Evolutionary conservation across 148 eudicot species (phyloP), one percentile per base, ranked within the genome.

Genomic region (Vaccinium vitisidaea): DNA sequence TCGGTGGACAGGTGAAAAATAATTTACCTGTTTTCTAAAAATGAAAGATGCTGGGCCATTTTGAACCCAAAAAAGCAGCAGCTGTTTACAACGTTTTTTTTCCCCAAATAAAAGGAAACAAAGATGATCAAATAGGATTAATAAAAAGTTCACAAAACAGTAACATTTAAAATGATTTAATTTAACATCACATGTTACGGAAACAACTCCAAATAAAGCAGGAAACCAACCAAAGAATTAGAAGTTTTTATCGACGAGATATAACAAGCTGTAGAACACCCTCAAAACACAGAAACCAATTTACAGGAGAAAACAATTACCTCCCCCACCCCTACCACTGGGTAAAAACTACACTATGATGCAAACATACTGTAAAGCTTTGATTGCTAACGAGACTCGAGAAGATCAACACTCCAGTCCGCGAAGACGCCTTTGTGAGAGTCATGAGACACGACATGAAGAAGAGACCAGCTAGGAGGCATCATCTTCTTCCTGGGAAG

Each of bases 271-370:
- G 67, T 19, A 19, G 53, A 77, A 84, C 55, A 79, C 61, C 70
- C 55, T 84, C 79, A 49, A 70, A 63, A 3, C 74, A 30, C 75
- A 63, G 0, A 50, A 32, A 65, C 55, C 71, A 30, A 79, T 84
- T 10, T 84, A 84, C 83, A 70, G 32, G 25, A 79, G 77, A 69
- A 27, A 84, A 65, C 70, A 79, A 52, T 43, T 43, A 3, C 52
- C 36, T 55, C 15, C 50, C 67, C 49, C 85, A 19, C 56, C 59
- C 32, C 56, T 23, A 63, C 70, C 70, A 19, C 30, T 77, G 63
- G 14, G 14, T 46, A 13, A 81, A 81, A 63, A 63, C 36, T n/a
- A 49, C 32, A 39, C 9, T 1, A 43, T 43, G 18, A 9, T n/a
- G 46, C 15, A 49, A 81, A n/a, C 13, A 46, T 65, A 23, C 63